These are phyloP conservation scores for Tolypocladium inflatum DNA, from an alignment of 2,329 filamentous ascomycete genomes.

Conservation along the genomic window DNA sequence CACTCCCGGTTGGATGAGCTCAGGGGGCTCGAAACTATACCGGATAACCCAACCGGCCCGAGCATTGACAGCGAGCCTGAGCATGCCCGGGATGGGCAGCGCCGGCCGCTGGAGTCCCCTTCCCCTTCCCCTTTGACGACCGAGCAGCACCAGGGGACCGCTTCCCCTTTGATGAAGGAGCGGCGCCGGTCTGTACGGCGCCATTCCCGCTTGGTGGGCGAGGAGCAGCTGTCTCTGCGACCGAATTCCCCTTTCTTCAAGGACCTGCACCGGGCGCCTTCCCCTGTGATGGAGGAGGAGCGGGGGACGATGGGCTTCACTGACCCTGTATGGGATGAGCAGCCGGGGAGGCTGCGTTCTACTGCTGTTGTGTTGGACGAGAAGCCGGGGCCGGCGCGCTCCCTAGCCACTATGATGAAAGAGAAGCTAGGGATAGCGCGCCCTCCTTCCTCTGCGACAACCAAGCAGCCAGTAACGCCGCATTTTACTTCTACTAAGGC, in stretches of 20 bases:
- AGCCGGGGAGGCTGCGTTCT: not conserved
- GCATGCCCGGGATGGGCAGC: not conserved
- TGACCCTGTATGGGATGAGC: not conserved
- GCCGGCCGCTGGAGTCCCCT: too few species aligned
- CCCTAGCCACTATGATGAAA: not conserved
- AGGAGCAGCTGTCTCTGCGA: not conserved
- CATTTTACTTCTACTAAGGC: too few species aligned
- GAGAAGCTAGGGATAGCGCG: not conserved
- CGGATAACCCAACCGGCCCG: not conserved
- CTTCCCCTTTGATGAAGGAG: too few species aligned
- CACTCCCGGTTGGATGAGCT: not conserved
- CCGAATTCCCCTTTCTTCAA: not conserved
- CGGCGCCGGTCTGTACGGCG: not conserved
- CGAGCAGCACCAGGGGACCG: too few species aligned
- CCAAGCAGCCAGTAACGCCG: too few species aligned
- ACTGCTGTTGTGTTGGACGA: not conserved
- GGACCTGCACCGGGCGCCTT: not conserved
- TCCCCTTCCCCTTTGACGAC: too few species aligned
- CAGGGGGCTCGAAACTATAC: not conserved
- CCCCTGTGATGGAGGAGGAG: not conserved
- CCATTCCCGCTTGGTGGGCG: not conserved
- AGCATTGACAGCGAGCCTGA: not conserved
- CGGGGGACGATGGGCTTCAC: not conserved
- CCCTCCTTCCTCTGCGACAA: too few species aligned
- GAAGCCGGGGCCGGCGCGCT: not conserved